phyloP scores from a whole-genome alignment of 1,139 yeast genomes.

The Petasospora fabianii region DNA sequence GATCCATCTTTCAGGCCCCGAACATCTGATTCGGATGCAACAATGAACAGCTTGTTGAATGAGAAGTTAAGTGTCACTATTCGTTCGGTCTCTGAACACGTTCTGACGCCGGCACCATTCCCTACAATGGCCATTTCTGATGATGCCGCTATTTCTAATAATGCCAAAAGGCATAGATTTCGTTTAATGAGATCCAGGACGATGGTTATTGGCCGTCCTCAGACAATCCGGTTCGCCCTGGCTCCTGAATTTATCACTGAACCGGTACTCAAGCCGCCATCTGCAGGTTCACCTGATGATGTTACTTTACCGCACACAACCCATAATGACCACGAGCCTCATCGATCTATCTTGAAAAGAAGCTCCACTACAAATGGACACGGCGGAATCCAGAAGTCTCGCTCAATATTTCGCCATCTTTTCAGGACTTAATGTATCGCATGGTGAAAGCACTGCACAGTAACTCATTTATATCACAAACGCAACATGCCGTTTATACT shows the following conservation, averaged over 20 bases:
- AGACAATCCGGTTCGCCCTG: background rate
- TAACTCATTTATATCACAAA: no score
- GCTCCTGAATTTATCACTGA: background rate
- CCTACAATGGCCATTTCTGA: background rate
- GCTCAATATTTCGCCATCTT: no score
- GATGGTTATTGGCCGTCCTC: background rate
- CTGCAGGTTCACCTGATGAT: no score
- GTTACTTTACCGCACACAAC: no score
- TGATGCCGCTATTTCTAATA: background rate
- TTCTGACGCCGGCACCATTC: constrained; percentile 1
- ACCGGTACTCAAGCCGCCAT: no score
- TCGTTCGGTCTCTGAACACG: background rate
- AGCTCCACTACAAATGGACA: background rate
- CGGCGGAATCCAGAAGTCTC: background rate
- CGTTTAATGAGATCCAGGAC: background rate
- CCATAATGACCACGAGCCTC: no score
- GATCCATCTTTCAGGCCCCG: no score
- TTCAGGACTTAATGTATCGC: no score
- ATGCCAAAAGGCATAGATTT: background rate
- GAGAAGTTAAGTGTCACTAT: background rate
- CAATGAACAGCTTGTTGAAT: background rate
- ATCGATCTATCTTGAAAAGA: no score
- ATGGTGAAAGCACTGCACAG: no score
- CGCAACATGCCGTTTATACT: no score
- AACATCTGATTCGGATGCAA: background rate